A percentile compares a stretch with the other conserved stretches of the same genome.
Conservation (phyloP, 805 yeast genomes). For the Saccharomycopsis sp. region DNA sequence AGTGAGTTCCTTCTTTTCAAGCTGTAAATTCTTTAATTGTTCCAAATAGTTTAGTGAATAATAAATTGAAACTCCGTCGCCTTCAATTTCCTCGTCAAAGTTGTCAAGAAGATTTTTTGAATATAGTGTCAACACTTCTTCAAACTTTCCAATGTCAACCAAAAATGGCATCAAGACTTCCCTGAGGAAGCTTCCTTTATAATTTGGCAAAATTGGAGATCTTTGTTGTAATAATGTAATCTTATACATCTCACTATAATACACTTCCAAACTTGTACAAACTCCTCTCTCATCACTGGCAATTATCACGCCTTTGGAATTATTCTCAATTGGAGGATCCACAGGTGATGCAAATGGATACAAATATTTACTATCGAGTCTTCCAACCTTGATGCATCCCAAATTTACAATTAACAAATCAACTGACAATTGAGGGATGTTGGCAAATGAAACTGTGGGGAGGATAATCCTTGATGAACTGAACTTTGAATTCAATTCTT, state of each 20-base stretch:
- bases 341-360: conserved; percentile 83
- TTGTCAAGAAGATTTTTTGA: conserved; percentile 33
- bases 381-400: conserved; percentile 42
- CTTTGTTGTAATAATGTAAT: conserved; percentile 70
- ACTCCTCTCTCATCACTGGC: conserved; percentile 30
- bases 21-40: conserved; percentile 21
- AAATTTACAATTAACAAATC: conserved; percentile 70
- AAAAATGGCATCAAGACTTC: conserved; percentile 48
- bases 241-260: conserved; percentile 33
- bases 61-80: conserved; percentile 6
- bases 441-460: conserved; percentile 83
- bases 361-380: conserved; percentile 52
- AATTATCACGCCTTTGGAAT: conserved; percentile 15
- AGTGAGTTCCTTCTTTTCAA: conserved; percentile 4
- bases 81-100: conserved; percentile 16
- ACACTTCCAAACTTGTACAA: conserved; percentile 63
- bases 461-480: conserved; percentile 44
- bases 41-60: conserved; percentile 14
- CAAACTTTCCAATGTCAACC: conserved; percentile 30
- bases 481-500: conserved; percentile 13
- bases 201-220: conserved; percentile 74
- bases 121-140: conserved; percentile 50
- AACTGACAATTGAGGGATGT: conserved; percentile 75
- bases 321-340: conserved; percentile 41
- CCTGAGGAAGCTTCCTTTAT: conserved; percentile 40